Conservation (phyloP, 305 asterid species). For the Salvia sclarea region DNA sequence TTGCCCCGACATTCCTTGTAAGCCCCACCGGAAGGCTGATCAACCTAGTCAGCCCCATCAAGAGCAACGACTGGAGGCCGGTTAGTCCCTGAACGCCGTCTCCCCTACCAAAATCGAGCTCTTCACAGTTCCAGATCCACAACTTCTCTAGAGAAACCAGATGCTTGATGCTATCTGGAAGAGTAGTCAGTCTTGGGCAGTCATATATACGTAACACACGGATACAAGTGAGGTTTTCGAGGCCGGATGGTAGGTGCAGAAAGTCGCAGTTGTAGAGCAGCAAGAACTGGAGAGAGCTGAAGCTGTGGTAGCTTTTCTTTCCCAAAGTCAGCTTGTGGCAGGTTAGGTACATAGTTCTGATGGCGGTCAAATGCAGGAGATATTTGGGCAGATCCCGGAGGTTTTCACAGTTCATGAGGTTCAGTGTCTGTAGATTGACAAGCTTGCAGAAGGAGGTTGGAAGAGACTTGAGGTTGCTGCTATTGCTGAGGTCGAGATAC, state of each 20-base stretch:
- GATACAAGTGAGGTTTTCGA: conserved; percentile 40
- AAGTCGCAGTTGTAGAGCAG: conserved; percentile 48
- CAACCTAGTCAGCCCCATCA: conserved; percentile 57
- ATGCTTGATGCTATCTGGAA: conserved; percentile 40
- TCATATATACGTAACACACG: conserved; percentile 50
- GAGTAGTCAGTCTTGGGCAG: conserved; percentile 45
- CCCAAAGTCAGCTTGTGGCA: conserved; percentile 37
- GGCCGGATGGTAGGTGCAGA: conserved; percentile 38
- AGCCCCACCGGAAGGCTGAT: conserved; percentile 44
- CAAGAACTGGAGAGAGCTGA: conserved; percentile 43
- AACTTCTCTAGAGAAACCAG: conserved; percentile 49
- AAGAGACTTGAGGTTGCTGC: conserved; percentile 40
- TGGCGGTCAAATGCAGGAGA: conserved; percentile 31
- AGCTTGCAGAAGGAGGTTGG: conserved; percentile 48
- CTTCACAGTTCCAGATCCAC: conserved; percentile 62
- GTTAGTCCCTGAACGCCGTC: conserved; percentile 42
- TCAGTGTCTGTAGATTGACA: conserved; percentile 49
- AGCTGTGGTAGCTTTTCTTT: conserved; percentile 24
- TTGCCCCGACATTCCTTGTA: conserved; percentile 33
- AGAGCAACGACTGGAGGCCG: conserved; percentile 47
- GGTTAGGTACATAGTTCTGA: conserved; percentile 50
- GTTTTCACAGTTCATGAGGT: conserved; percentile 55
- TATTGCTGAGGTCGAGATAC: conserved; percentile 44
- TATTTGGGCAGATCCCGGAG: conserved; percentile 41
- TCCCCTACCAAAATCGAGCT: conserved; percentile 39